These are phyloP conservation scores for Collybia sordida DNA, from an alignment of 768 basidiomycete genomes.

Conservation along the genomic window DNA sequence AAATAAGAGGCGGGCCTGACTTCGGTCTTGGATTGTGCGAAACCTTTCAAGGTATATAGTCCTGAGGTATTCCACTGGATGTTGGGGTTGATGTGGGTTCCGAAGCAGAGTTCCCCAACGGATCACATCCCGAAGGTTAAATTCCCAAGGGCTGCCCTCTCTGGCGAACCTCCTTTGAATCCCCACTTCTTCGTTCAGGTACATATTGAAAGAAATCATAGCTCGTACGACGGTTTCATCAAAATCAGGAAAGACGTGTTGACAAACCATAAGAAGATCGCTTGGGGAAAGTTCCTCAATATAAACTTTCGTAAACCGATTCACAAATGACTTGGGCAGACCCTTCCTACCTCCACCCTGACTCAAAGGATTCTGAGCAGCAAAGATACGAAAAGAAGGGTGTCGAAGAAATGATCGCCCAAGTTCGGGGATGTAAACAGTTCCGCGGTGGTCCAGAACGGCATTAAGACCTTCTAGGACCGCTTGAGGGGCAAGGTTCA, in stretches of 20 bases:
- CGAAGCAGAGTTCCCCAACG: conserved; percentile 75
- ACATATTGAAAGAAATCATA: conserved; percentile 84
- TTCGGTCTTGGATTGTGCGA: conserved; percentile 68
- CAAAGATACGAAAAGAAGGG: conserved; percentile 95
- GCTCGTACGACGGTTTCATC: conserved; percentile 51
- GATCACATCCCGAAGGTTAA: conserved; percentile 93
- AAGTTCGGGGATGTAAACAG: conserved; percentile 93
- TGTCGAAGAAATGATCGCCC: conserved; percentile 86
- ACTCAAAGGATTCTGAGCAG: conserved; percentile 93
- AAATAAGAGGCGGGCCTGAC: conserved; percentile 50
- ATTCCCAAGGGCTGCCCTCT: conserved; percentile 94
- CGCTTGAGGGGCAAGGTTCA: conserved; percentile 97
- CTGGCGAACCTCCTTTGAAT: conserved; percentile 66
- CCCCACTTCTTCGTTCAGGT: conserved; percentile 67
- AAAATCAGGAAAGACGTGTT: conserved; percentile 65
- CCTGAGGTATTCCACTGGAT: conserved; percentile 65
- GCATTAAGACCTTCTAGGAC: conserved; percentile 97
- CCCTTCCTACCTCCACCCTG: conserved; percentile 99
- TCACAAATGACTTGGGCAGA: conserved; percentile 94
- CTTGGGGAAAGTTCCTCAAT: conserved; percentile 77
- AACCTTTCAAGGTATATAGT: conserved; percentile 87
- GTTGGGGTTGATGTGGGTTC: conserved; percentile 24
- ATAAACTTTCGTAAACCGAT: conserved; percentile 98
- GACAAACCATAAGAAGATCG: conserved; percentile 80
- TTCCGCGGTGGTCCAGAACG: conserved; percentile 91